These are phyloP conservation scores for Cytospora piceae DNA, from an alignment of 2,329 filamentous ascomycete genomes.

Conservation along the genomic window DNA sequence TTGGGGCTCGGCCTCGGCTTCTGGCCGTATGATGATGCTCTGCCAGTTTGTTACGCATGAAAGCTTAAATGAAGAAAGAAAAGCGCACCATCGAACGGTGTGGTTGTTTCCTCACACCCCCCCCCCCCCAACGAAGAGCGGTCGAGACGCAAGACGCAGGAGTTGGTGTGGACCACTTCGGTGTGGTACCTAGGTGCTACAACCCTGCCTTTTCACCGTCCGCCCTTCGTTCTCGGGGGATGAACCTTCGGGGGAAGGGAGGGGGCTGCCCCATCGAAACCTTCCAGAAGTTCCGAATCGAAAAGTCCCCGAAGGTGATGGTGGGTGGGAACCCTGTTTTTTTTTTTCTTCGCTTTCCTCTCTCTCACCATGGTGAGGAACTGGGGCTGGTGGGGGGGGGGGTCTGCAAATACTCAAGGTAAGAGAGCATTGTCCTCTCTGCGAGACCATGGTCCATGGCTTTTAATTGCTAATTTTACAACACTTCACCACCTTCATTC, in stretches of 20 bases:
- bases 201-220: neutral
- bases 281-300: slow-evolving; percentile 28
- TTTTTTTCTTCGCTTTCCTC: neutral
- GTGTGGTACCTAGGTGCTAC: neutral
- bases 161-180: slow-evolving; percentile 26
- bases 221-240: no score
- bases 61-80: neutral
- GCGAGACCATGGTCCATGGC: neutral
- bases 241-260: neutral
- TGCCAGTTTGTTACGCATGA: neutral
- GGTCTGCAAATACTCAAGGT: slow-evolving; percentile 21
- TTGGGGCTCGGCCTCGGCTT: neutral
- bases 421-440: slow-evolving; percentile 1
- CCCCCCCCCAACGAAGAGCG: slow-evolving; percentile 6
- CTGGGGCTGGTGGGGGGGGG: neutral
- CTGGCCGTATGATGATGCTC: neutral
- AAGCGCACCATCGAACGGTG: neutral
- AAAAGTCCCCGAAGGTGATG: slow-evolving; percentile 11
- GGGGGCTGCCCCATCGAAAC: slow-evolving; percentile 24
- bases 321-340: slow-evolving; percentile 8
- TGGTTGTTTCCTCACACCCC: neutral
- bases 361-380: neutral
- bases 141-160: slow-evolving; percentile 30
- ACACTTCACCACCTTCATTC: neutral
- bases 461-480: slow-evolving; percentile 16